These are phyloP conservation scores for Naganishia albida DNA, from an alignment of 1,284 basidiomycete species.

Conservation along the genomic window DNA sequence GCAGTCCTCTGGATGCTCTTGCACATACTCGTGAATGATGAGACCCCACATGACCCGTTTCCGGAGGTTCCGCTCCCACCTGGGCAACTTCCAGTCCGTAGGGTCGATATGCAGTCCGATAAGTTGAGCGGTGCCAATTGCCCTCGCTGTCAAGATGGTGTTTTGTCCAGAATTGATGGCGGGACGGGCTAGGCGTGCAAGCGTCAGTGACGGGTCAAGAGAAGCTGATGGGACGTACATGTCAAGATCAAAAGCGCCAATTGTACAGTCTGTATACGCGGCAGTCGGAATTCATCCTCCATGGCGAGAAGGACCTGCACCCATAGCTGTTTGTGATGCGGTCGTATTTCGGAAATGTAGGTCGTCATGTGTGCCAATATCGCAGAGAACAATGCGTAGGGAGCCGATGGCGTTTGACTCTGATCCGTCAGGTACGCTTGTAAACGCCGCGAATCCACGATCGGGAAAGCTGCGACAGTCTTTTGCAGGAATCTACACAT, in stretches of 20 bases:
- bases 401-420: slow-evolving; percentile 34
- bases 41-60: slow-evolving; percentile 50
- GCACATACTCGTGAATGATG: slow-evolving; percentile 40
- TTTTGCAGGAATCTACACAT: slow-evolving; percentile 35
- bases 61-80: slow-evolving; percentile 47
- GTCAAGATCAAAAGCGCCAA: slow-evolving; percentile 42
- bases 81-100: slow-evolving; percentile 46
- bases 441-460: slow-evolving; percentile 40
- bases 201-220: background rate
- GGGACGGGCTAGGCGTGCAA: slow-evolving; percentile 8
- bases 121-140: slow-evolving; percentile 46
- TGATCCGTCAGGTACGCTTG: slow-evolving; percentile 28
- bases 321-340: slow-evolving; percentile 43
- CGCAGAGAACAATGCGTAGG: slow-evolving; percentile 42
- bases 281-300: slow-evolving; percentile 49
- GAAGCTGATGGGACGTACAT: slow-evolving; percentile 9
- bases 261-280: slow-evolving; percentile 44
- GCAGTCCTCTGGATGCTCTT: background rate
- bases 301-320: slow-evolving; percentile 40
- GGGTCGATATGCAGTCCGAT: slow-evolving; percentile 50
- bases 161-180: slow-evolving; percentile 33
- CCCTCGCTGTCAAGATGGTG: slow-evolving; percentile 33
- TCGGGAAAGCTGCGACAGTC: slow-evolving; percentile 44
- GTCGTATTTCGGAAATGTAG: slow-evolving; percentile 40
- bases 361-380: slow-evolving; percentile 44